Percentiles rank a stretch among this genome's conserved stretches.
Evolutionary conservation across 2,329 filamentous ascomycete species (phyloP).

Genomic region (Xylariaceae sp.): DNA sequence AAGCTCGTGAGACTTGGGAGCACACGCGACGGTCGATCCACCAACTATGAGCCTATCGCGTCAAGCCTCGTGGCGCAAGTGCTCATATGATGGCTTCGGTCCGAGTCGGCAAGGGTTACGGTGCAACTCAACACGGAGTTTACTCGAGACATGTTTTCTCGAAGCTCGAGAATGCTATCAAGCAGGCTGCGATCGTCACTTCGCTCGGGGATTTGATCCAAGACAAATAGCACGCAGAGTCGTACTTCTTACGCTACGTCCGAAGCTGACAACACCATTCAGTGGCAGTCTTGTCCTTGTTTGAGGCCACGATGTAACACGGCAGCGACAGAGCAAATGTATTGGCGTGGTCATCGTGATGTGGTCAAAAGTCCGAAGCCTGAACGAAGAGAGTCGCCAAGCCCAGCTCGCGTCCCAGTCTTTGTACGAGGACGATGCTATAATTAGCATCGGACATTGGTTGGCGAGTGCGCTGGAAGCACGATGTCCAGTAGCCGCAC

Average conservation of each 20-base stretch:
- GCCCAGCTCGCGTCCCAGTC: neutral
- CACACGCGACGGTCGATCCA: constrained; percentile 20
- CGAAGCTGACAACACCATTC: neutral
- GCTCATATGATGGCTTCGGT: constrained; percentile 16
- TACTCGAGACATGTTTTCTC: too few relatives aligned
- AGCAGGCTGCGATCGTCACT: neutral
- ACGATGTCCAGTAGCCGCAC: neutral
- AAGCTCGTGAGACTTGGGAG: constrained; percentile 28
- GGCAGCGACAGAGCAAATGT: neutral
- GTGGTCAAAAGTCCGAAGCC: neutral
- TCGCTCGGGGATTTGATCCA: neutral
- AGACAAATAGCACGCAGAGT: neutral
- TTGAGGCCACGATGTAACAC: constrained; percentile 16
- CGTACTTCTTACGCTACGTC: neutral
- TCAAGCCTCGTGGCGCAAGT: constrained; percentile 23
- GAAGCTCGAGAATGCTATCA: neutral
- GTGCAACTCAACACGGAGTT: constrained; percentile 10
- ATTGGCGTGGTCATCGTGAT: constrained; percentile 2
- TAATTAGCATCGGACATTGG: neutral
- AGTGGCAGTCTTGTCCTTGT: neutral
- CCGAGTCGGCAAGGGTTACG: constrained; percentile 3
- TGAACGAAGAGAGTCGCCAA: neutral
- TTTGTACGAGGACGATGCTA: neutral
- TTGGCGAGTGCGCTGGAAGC: neutral
- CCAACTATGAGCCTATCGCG: constrained; percentile 16